A percentile compares a stretch with the other conserved stretches of the same genome.
phyloP scores from a whole-genome alignment of 129 eudicot species.

The Ambrosia trifida region DNA sequence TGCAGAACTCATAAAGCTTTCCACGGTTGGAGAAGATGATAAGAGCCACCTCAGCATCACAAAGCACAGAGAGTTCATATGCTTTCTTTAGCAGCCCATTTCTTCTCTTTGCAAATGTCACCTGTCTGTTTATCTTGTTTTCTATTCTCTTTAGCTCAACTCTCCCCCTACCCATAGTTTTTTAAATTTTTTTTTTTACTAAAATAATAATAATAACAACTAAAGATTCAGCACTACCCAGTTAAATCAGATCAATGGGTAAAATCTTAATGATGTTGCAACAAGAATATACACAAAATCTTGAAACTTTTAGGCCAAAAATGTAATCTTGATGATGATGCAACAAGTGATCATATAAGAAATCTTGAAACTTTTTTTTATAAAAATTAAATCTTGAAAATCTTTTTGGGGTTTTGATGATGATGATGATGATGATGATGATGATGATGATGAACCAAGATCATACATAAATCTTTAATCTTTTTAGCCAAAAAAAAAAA shows the following conservation, averaged over 20 bases:
- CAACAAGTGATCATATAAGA: constrained; percentile 17
- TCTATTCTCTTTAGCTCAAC: constrained; percentile 56
- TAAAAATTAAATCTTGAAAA: no score
- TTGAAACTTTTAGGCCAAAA: not conserved
- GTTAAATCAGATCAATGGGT: constrained; percentile 4
- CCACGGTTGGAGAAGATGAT: constrained; percentile 73
- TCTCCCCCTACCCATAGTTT: constrained; percentile 52
- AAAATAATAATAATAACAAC: not conserved
- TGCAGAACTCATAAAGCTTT: constrained; percentile 68
- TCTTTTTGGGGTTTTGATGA: no score
- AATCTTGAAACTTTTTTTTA: not conserved
- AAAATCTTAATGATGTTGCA: not conserved
- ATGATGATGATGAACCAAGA: not conserved
- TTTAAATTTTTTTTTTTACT: not conserved
- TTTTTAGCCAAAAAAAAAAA: no score
- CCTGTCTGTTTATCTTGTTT: constrained; percentile 53
- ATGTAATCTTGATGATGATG: not conserved
- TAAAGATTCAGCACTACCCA: constrained; percentile 13
- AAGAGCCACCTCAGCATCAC: constrained; percentile 91
- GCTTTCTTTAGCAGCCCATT: constrained; percentile 63
- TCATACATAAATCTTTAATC: constrained; percentile 7
- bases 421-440: no score
- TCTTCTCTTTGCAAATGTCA: constrained; percentile 50
- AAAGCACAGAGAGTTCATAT: constrained; percentile 81
- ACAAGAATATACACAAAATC: not conserved